These are phyloP conservation scores for Termitomyces sp. DNA, from an alignment of 768 basidiomycete species.

Conservation along the genomic window DNA sequence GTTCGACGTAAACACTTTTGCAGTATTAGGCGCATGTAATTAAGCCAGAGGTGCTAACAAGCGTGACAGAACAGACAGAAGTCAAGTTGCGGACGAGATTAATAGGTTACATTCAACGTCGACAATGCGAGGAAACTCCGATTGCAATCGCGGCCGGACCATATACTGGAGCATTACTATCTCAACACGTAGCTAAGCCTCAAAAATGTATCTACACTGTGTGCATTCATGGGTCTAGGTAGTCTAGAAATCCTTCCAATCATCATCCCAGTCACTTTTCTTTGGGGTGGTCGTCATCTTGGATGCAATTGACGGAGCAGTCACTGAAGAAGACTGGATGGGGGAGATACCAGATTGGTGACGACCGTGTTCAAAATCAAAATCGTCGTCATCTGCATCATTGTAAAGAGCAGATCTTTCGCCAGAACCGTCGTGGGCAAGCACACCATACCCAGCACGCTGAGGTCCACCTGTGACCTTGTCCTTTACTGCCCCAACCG, in stretches of 20 bases:
- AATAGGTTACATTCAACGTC: conserved; percentile 3
- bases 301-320: conserved; percentile 1
- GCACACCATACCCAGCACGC: conserved; percentile 43
- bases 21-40: conserved; percentile 15
- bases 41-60: not conserved
- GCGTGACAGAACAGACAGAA: not conserved
- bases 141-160: conserved; percentile 7
- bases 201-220: not conserved
- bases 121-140: conserved; percentile 16
- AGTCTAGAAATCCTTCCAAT: conserved; percentile 75
- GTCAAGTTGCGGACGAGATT: not conserved
- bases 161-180: not conserved
- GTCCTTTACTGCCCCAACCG: conserved; percentile 61
- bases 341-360: conserved; percentile 17
- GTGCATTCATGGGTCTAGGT: not conserved
- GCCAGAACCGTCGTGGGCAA: conserved; percentile 38
- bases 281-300: conserved; percentile 21
- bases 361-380: conserved; percentile 39
- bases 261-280: conserved; percentile 66
- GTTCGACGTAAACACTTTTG: conserved; percentile 11
- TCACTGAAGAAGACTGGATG: conserved; percentile 7
- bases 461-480: conserved; percentile 44
- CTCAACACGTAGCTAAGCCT: not conserved
- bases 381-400: conserved; percentile 63
- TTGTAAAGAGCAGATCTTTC: conserved; percentile 60